Base-by-base conservation (phyloP, 306 rosid species). In the Begonia fuchsioides region DNA sequence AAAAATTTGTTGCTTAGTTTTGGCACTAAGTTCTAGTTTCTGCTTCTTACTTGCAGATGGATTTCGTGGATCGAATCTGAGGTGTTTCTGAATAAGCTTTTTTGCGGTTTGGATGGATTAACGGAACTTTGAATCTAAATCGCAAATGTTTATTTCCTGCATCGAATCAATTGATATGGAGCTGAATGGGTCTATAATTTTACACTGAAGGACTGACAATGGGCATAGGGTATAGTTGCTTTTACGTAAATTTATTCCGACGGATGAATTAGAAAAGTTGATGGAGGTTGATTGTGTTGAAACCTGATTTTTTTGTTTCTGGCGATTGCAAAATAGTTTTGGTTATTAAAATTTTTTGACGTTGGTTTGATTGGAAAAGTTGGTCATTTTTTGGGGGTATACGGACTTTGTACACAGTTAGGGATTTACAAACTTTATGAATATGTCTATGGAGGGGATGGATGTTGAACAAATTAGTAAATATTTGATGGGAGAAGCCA, bases 271-370 rank as follows among this genome's bases (percentile, higher is more conserved):
- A 50, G 61, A 52, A 55, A 40, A 54, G 18, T 54, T 44, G 26
- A 50, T 65, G 69, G 79, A 65, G 58, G 64, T 62, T 55, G 76
- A 67, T 69, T 69, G 77, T 64, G 39, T 68, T 55, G 10, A 66
- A 60, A 68, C 61, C 51, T 63, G 63, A 62, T 63, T 43, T 63
- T 59, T 50, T 50, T 49, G n/a, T 70, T 67, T 44, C 55, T 38
- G 71, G 68, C 54, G 54, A 46, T 51, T 41, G 47, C 9, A 53
- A 67, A 53, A 48, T 39, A 17, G 55, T 20, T 41, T 7, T 10
- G 18, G 43, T 11, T 48, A 18, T 40, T 49, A 49, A 44, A 39
- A 49, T 58, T 19, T 9, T 58, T 58, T 43, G n/a, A 6, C 49
- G 41, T 43, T 39, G 39, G 49, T 58, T 58, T 40, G 50, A 39